Evolutionary conservation across 2,329 filamentous ascomycete species (phyloP).

Genomic region (Arthrobotrys conoides): DNA sequence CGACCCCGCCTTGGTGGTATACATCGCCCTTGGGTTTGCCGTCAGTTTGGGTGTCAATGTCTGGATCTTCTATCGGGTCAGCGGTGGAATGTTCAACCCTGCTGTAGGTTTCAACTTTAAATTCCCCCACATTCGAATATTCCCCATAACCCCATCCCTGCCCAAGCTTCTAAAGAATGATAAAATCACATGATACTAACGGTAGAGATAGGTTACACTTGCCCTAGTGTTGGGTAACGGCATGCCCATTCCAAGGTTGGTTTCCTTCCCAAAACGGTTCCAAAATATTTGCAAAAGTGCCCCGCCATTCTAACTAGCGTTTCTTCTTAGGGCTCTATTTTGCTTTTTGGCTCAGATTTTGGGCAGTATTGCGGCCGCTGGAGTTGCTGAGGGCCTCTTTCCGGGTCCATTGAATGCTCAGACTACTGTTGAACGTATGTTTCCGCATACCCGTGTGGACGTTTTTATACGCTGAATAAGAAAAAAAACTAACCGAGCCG

Average conservation of each 20-base stretch:
- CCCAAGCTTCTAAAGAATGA: slow-evolving; percentile 11
- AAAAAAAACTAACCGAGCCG: slow-evolving; percentile 11
- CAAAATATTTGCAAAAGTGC: slow-evolving; percentile 14
- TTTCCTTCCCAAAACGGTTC: not conserved
- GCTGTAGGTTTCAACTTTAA: slow-evolving; percentile 64
- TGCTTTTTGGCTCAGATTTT: slow-evolving; percentile 69
- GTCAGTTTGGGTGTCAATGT: slow-evolving; percentile 72
- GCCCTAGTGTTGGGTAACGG: slow-evolving; percentile 38
- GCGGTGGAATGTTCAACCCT: slow-evolving; percentile 67
- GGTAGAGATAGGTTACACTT: slow-evolving; percentile 43
- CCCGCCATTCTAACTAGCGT: slow-evolving; percentile 30
- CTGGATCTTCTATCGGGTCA: slow-evolving; percentile 73
- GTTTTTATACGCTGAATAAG: slow-evolving; percentile 1
- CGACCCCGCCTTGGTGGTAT: slow-evolving; percentile 67
- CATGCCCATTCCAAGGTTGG: slow-evolving; percentile 55
- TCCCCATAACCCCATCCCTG: slow-evolving; percentile 1
- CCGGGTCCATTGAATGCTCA: slow-evolving; percentile 73
- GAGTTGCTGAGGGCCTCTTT: slow-evolving; percentile 73
- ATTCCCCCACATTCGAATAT: slow-evolving; percentile 26
- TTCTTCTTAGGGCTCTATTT: slow-evolving; percentile 38
- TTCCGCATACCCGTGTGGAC: not conserved
- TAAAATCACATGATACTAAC: slow-evolving; percentile 21
- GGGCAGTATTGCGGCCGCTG: slow-evolving; percentile 74
- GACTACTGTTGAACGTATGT: slow-evolving; percentile 71
- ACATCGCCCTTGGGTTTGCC: slow-evolving; percentile 71